A percentile compares a stretch with the other conserved stretches of the same genome.
Evolutionary conservation across 106 monocot genomes (phyloP).

Genomic region (Acorus gramineus): DNA sequence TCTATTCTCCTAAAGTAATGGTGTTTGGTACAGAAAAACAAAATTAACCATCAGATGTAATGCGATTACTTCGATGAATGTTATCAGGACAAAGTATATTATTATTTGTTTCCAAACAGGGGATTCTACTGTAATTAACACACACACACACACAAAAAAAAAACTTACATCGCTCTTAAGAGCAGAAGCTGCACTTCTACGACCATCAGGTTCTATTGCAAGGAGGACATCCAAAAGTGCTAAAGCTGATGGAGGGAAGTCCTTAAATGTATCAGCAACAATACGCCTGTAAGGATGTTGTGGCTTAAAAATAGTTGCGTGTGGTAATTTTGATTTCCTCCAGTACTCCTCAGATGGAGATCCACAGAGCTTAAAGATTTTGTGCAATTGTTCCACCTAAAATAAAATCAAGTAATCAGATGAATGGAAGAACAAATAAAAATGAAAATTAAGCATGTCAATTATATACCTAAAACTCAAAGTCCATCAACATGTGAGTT

Average conservation of each 20-base stretch:
- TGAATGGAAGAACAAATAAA: too few species aligned
- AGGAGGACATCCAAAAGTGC: constrained; percentile 37
- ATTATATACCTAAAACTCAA: too few species aligned
- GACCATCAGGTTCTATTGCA: constrained; percentile 34
- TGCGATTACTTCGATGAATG: not conserved
- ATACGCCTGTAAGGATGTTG: constrained; percentile 35
- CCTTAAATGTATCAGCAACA: constrained; percentile 33
- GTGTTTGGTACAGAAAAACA: too few species aligned
- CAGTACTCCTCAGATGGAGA: constrained; percentile 60
- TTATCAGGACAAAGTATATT: not conserved
- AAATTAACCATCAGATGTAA: too few species aligned
- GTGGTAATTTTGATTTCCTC: constrained; percentile 31
- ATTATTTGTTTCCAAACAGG: too few species aligned
- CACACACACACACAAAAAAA: not conserved
- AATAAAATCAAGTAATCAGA: not conserved
- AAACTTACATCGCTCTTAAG: constrained; percentile 34
- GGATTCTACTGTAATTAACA: not conserved
- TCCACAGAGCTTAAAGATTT: constrained; percentile 61
- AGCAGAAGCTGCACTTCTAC: constrained; percentile 41
- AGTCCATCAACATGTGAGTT: too few species aligned
- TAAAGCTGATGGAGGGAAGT: constrained; percentile 40
- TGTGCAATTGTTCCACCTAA: constrained; percentile 63
- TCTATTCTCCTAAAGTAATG: too few species aligned
- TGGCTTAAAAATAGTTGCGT: constrained; percentile 51
- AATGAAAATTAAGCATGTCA: too few species aligned